These are phyloP conservation scores for Sergeia podlipaevii DNA, from an alignment of 208 protist species.

Conservation along the genomic window DNA sequence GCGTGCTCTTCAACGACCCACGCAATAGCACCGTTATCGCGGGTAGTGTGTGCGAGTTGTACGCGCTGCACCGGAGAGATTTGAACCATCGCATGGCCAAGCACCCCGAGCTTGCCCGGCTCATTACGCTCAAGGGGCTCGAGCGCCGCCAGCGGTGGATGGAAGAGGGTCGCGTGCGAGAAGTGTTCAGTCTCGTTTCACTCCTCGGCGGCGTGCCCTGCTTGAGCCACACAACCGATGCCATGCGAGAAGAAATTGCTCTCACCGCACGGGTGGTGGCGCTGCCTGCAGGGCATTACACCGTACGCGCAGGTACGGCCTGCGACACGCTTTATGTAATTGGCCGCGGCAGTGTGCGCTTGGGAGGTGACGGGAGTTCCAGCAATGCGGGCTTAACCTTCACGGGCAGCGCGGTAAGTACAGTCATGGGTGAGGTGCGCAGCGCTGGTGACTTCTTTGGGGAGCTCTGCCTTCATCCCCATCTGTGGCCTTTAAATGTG, in stretches of 20 bases:
- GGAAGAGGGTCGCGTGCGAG: slow-evolving; percentile 54
- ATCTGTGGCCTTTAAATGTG: slow-evolving; percentile 66
- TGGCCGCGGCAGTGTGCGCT: slow-evolving; percentile 51
- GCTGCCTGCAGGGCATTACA: slow-evolving; percentile 37
- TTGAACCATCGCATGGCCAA: slow-evolving; percentile 50
- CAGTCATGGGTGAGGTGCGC: slow-evolving; percentile 25
- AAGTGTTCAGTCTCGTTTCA: slow-evolving; percentile 59
- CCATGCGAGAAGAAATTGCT: slow-evolving; percentile 58
- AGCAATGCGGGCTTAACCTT: not conserved
- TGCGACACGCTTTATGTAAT: slow-evolving; percentile 74
- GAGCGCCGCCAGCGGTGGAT: slow-evolving; percentile 61
- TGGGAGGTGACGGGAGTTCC: slow-evolving; percentile 12
- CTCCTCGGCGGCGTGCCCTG: slow-evolving; percentile 77
- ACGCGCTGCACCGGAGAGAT: slow-evolving; percentile 61
- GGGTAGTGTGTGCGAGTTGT: slow-evolving; percentile 73
- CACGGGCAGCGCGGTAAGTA: not conserved
- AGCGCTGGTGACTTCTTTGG: slow-evolving; percentile 70
- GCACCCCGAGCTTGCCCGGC: slow-evolving; percentile 42
- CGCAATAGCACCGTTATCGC: slow-evolving; percentile 70
- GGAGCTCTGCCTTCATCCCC: slow-evolving; percentile 67
- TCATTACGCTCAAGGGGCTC: slow-evolving; percentile 39
- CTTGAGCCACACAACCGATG: slow-evolving; percentile 76
- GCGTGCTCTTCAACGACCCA: slow-evolving; percentile 71
- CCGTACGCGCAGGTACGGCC: slow-evolving; percentile 35
- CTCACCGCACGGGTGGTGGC: slow-evolving; percentile 31